Percentiles rank a stretch among this genome's conserved stretches.
Conservation (phyloP, 2,329 filamentous ascomycete genomes). For the Colletotrichum neosansevieriae region DNA sequence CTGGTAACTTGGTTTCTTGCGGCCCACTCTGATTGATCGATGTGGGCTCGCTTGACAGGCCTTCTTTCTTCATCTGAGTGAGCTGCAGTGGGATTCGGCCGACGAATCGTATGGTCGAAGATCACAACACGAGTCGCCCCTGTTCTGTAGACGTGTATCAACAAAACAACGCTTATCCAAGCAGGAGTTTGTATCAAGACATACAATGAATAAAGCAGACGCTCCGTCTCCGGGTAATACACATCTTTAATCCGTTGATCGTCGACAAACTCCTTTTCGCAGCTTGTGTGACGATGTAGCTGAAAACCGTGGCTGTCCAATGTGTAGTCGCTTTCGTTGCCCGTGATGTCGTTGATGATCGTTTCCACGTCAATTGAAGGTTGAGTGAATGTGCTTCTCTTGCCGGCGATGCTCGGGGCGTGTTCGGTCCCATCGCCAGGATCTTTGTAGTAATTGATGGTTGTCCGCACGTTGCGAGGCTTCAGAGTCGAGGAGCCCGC, state of each 20-base stretch:
- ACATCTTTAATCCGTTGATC: slow-evolving; percentile 69
- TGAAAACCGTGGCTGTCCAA: slow-evolving; percentile 59
- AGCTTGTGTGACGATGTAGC: slow-evolving; percentile 48
- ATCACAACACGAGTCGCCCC: slow-evolving; percentile 67
- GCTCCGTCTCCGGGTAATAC: slow-evolving; percentile 81
- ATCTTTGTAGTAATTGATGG: slow-evolving; percentile 33
- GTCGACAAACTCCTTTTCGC: slow-evolving; percentile 56
- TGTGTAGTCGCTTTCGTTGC: slow-evolving; percentile 53
- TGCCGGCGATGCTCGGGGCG: slow-evolving; percentile 33
- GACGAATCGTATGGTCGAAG: slow-evolving; percentile 71
- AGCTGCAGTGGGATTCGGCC: slow-evolving; percentile 35
- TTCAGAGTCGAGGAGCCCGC: neutral
- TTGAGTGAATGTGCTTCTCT: slow-evolving; percentile 16
- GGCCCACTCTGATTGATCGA: slow-evolving; percentile 53
- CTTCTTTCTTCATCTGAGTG: slow-evolving; percentile 40
- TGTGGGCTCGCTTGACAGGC: slow-evolving; percentile 60
- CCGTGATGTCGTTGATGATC: slow-evolving; percentile 55
- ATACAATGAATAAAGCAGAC: slow-evolving; percentile 52
- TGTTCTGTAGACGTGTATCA: slow-evolving; percentile 54
- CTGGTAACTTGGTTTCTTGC: slow-evolving; percentile 41
- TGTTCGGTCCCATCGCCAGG: slow-evolving; percentile 27
- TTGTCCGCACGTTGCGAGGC: slow-evolving; percentile 52
- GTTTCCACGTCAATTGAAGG: slow-evolving; percentile 10
- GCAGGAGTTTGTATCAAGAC: slow-evolving; percentile 38
- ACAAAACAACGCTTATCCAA: no score